A percentile compares a stretch with the other conserved stretches of the same genome.
phyloP scores from a whole-genome alignment of 352 stramenopile species.

The Phytopythium mirpurense region DNA sequence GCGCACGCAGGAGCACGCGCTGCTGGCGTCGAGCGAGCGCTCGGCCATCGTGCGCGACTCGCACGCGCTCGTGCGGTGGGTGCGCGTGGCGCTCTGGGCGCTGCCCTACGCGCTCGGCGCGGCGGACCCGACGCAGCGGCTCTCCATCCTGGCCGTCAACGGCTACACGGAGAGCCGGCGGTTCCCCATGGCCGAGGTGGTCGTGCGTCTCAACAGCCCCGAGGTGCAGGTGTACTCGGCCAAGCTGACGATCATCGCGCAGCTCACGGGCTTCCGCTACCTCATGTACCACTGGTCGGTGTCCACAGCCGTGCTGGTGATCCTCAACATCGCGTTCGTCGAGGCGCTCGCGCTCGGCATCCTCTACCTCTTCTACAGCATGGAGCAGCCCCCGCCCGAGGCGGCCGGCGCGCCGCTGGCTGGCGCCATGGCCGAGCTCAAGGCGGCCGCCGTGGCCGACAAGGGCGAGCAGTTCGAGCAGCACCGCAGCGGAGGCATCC shows the following conservation, averaged over 20 bases:
- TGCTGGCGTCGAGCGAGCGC: constrained; percentile 45
- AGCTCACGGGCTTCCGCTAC: constrained; percentile 75
- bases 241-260: constrained; percentile 77
- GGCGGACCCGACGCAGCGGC: constrained; percentile 44
- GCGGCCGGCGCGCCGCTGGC: constrained; percentile 11
- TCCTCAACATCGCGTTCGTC: constrained; percentile 75
- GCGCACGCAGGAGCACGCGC: constrained; percentile 11
- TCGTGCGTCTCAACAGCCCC: constrained; percentile 60
- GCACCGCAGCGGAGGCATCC: constrained; percentile 20
- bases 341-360: constrained; percentile 61
- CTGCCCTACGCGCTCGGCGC: constrained; percentile 51
- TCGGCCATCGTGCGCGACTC: constrained; percentile 57
- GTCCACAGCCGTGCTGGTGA: constrained; percentile 60
- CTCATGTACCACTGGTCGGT: constrained; percentile 87
- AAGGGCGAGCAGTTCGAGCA: constrained; percentile 10
- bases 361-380: constrained; percentile 57
- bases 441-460: constrained; percentile 14
- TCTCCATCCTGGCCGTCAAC: constrained; percentile 59
- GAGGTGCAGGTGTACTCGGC: constrained; percentile 64
- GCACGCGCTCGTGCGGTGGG: constrained; percentile 50
- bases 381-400: constrained; percentile 31
- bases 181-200: constrained; percentile 45
- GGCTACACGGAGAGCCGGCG: constrained; percentile 51
- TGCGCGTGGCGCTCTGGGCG: constrained; percentile 38
- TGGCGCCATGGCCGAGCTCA: constrained; percentile 7